A percentile compares a stretch with the other conserved stretches of the same genome.
Evolutionary conservation across 1,284 basidiomycete genomes (phyloP).

Genomic region (Fomitopsis palustris): DNA sequence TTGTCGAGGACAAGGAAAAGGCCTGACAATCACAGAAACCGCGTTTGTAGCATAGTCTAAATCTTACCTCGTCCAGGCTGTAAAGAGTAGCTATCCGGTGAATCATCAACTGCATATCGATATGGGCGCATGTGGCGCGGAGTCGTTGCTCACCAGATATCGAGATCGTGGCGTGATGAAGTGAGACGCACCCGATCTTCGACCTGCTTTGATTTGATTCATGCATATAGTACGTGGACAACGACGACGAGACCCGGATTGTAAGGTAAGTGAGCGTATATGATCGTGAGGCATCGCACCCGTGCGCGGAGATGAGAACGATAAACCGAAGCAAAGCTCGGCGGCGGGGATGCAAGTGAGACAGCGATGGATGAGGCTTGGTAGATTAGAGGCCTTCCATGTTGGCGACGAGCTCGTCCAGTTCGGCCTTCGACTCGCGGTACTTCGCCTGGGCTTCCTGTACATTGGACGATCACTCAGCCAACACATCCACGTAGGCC

Average conservation of each 20-base stretch:
- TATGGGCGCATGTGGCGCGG: background rate
- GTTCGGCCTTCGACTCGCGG: constrained; percentile 74
- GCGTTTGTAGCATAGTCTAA: too few relatives aligned
- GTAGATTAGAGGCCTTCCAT: constrained; percentile 75
- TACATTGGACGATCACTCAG: constrained; percentile 5
- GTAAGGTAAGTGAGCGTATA: constrained; percentile 10
- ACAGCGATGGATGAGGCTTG: background rate
- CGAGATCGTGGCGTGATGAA: background rate
- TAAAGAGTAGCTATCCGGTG: background rate
- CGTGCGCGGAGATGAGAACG: background rate
- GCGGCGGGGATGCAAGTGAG: background rate
- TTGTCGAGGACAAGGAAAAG: constrained; percentile 48
- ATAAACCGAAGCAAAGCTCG: background rate
- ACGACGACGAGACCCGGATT: constrained; percentile 3
- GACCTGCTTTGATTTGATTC: constrained; percentile 7
- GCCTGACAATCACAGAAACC: background rate
- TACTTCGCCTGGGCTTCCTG: constrained; percentile 80
- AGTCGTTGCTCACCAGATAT: background rate
- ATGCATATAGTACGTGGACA: constrained; percentile 6
- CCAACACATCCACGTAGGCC: background rate
- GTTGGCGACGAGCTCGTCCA: constrained; percentile 82
- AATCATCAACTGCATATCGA: background rate
- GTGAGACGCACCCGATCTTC: background rate
- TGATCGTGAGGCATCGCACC: constrained; percentile 5
- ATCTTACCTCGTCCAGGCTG: background rate